These are phyloP conservation scores for Diatrype stigma DNA, from an alignment of 2,329 filamentous ascomycete species.

Conservation along the genomic window DNA sequence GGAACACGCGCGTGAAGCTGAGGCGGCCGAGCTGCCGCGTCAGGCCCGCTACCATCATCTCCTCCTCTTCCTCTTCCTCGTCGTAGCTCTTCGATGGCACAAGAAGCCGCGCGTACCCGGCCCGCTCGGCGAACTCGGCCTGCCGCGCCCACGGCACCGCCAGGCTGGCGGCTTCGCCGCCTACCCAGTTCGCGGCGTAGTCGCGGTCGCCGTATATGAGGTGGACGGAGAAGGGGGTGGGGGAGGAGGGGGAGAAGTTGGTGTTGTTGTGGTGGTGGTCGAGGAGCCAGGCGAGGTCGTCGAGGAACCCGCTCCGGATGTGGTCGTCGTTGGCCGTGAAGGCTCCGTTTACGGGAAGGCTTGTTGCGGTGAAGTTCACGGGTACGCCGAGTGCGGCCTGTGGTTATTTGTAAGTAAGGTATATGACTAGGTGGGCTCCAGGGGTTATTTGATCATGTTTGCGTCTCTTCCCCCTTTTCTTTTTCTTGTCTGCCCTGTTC, in stretches of 20 bases:
- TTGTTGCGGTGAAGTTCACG: slow-evolving; percentile 50
- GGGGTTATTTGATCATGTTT: too few species aligned
- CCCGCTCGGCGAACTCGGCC: background rate
- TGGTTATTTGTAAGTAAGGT: too few species aligned
- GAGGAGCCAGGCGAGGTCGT: slow-evolving; percentile 46
- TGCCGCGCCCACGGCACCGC: slow-evolving; percentile 23
- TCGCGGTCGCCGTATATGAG: slow-evolving; percentile 55
- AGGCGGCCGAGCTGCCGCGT: slow-evolving; percentile 65
- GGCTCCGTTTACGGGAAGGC: slow-evolving; percentile 34
- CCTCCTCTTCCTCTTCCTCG: background rate
- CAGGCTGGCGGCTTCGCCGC: slow-evolving; percentile 46
- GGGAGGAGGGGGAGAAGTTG: too few species aligned
- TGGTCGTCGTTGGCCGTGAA: slow-evolving; percentile 33
- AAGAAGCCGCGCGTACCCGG: background rate
- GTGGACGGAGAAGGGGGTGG: too few species aligned
- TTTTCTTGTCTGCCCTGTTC: too few species aligned
- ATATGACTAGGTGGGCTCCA: too few species aligned
- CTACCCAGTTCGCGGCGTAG: slow-evolving; percentile 53
- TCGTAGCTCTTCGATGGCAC: background rate
- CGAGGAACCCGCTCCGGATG: slow-evolving; percentile 26
- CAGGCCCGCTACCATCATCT: slow-evolving; percentile 36
- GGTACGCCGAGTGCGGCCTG: slow-evolving; percentile 48
- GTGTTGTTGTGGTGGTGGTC: slow-evolving; percentile 44
- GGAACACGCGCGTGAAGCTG: slow-evolving; percentile 51
- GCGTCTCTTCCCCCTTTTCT: too few species aligned